A percentile compares a stretch with the other conserved stretches of the same genome.
phyloP scores from a whole-genome alignment of 306 rosid species.

The Erythrophleum fordii region DNA sequence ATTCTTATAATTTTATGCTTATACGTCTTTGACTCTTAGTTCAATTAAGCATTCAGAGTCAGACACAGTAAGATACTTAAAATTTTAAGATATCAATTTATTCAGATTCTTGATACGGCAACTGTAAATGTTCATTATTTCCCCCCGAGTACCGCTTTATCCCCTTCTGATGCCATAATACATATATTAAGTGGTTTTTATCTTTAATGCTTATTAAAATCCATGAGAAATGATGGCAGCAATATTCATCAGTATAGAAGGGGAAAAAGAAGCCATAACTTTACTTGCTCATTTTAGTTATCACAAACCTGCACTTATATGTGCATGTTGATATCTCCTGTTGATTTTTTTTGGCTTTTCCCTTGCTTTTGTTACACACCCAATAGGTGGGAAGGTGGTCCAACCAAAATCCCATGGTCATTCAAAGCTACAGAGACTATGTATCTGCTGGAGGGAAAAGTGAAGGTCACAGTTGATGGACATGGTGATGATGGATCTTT shows the following conservation, averaged over 20 bases:
- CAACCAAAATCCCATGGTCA: conserved; percentile 56
- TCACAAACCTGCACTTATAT: neutral
- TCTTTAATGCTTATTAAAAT: neutral
- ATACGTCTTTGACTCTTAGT: neutral
- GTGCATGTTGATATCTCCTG: neutral
- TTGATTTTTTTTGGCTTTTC: neutral
- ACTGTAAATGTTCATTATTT: neutral
- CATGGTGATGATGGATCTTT: conserved; percentile 45
- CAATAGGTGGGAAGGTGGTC: conserved; percentile 57
- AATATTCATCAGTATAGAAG: neutral
- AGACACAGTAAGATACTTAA: neutral
- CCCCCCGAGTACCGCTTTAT: neutral
- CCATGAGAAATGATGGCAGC: neutral
- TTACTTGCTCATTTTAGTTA: neutral
- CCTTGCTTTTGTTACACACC: neutral
- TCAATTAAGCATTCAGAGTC: neutral
- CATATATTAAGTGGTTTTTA: neutral
- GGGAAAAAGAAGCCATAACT: neutral
- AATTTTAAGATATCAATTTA: neutral
- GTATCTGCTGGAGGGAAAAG: conserved; percentile 61
- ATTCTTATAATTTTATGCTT: neutral
- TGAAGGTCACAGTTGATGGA: conserved; percentile 53
- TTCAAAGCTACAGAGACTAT: conserved; percentile 53
- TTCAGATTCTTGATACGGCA: neutral
- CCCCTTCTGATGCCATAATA: neutral